Base-by-base conservation (phyloP, 2,329 filamentous ascomycete genomes). In the Zymoseptoria crescenta region DNA sequence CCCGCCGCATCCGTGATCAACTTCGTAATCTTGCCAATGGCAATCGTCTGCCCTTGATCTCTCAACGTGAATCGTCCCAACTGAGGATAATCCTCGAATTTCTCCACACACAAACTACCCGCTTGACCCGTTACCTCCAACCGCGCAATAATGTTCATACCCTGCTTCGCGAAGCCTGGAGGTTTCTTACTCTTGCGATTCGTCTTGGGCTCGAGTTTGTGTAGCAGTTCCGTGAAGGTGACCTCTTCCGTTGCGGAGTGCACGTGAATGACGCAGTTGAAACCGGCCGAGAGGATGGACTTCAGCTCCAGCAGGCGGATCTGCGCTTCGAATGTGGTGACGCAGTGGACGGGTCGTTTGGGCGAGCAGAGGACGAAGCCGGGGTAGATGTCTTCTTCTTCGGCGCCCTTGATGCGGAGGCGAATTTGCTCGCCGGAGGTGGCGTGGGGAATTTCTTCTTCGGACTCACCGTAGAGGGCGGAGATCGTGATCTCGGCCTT, bases 1-100 rank as follows among this genome's bases (percentile, higher is more conserved):
- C 51, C 51, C 21, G 51, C n/a, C 74, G 61, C 59, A 62, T 80
- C 76, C 3, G 76, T 79, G 67, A 89, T 84, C 62, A 99, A 83
- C 82, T 92, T 96, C 61, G 91, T 96, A 74, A 99, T 95, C 84
- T 99, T 99, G 72, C 94, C 94, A 78, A 99, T 99, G 58, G 94
- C 94, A 79, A 99, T 96, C 0, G 94, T 99, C 88, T 97, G 93
- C 69, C 94, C 94, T 87, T 97, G 72, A 57, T 72, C 91, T 82
- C 91, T 82, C 56, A 96, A 81, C 19, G 91, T 96, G 76, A 96
- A 96, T 50, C 91, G 86, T 70, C 91, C 91, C 76, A 96, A 83
- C 76, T 97, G 94, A 61, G 92, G 87, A 76, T 97, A 96, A 73
- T 97, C 93, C 72, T 96, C 92, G 69, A 96, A 99, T 64, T 83